Conservation (phyloP, 441 rosid species). For the Melastoma candidum region DNA sequence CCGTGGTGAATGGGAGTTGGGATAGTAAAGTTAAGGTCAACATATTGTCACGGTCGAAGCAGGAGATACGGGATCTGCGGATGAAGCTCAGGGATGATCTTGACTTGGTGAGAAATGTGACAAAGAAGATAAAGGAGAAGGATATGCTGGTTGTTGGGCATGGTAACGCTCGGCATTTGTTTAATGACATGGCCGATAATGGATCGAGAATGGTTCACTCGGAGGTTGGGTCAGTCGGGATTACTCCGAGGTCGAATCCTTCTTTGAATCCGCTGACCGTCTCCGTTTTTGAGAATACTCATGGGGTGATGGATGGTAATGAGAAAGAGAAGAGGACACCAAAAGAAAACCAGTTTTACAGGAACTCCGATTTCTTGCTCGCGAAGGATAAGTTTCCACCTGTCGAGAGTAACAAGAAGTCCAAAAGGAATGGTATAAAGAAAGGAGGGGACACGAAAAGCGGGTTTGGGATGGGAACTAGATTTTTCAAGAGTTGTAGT, state of each 20-base stretch:
- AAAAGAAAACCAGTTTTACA: conserved; percentile 88
- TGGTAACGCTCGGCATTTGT: conserved; percentile 23
- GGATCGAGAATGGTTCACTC: conserved; percentile 51
- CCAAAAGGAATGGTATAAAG: conserved; percentile 66
- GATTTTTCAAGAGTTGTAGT: conserved; percentile 63
- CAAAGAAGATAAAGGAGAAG: conserved; percentile 71
- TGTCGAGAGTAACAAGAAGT: conserved; percentile 87
- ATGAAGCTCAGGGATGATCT: conserved; percentile 78
- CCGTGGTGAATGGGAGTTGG: conserved; percentile 25
- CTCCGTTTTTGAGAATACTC: conserved; percentile 65
- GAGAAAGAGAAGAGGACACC: conserved; percentile 99
- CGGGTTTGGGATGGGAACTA: conserved; percentile 48
- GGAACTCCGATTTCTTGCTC: conserved; percentile 84
- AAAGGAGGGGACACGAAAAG: conserved; percentile 50
- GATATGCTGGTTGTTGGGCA: conserved; percentile 45
- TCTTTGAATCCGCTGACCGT: conserved; percentile 64
- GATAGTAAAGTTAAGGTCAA: conserved; percentile 44
- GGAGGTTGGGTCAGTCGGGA: conserved; percentile 47
- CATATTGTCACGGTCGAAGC: conserved; percentile 43
- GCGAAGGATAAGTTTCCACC: conserved; percentile 97
- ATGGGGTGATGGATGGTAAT: conserved; percentile 43
- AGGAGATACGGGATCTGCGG: conserved; percentile 51
- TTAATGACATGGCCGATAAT: conserved; percentile 32
- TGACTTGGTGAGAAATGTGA: conserved; percentile 58
- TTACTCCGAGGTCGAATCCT: conserved; percentile 52